Evolutionary conservation across 1,284 basidiomycete species (phyloP).

Genomic region (Pascua sp.): DNA sequence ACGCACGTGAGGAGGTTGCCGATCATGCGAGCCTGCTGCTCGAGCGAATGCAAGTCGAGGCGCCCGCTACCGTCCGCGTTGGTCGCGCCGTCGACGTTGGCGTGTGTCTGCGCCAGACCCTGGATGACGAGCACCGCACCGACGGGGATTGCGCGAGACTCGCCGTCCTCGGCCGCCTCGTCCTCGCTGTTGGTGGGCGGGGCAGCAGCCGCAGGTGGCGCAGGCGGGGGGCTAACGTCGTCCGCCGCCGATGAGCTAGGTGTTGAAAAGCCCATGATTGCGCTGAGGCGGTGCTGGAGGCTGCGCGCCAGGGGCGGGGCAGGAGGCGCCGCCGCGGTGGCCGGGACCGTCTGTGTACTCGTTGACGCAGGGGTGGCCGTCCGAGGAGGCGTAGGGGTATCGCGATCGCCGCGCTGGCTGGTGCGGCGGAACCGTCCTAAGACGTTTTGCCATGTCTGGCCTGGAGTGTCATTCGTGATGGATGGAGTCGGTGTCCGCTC

Average conservation of each 20-base stretch:
- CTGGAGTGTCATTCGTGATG: constrained; percentile 28
- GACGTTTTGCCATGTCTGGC: background rate
- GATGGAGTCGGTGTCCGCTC: constrained; percentile 4
- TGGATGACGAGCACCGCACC: constrained; percentile 48
- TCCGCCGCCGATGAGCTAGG: constrained; percentile 11
- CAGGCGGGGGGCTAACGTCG: constrained; percentile 9
- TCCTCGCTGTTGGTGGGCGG: constrained; percentile 6
- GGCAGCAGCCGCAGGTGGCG: constrained; percentile 5
- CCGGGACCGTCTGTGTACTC: background rate
- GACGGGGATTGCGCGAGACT: constrained; percentile 19
- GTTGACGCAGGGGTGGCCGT: background rate
- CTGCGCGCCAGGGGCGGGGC: background rate
- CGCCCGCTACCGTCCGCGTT: constrained; percentile 1
- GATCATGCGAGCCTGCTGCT: constrained; percentile 45
- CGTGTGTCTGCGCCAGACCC: constrained; percentile 45
- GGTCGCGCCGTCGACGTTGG: constrained; percentile 12
- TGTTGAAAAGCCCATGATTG: constrained; percentile 21
- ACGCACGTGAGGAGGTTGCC: constrained; percentile 46
- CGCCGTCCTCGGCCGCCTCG: constrained; percentile 8
- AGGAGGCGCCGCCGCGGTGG: constrained; percentile 1
- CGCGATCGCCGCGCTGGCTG: constrained; percentile 9
- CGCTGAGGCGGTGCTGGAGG: constrained; percentile 16
- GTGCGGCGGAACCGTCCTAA: constrained; percentile 19
- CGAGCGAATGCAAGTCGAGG: constrained; percentile 25
- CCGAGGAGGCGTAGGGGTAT: constrained; percentile 2